These are phyloP conservation scores for Amoeboaphelidium occidentale DNA, from an alignment of 371 early-diverging fungal genomes.

Conservation along the genomic window DNA sequence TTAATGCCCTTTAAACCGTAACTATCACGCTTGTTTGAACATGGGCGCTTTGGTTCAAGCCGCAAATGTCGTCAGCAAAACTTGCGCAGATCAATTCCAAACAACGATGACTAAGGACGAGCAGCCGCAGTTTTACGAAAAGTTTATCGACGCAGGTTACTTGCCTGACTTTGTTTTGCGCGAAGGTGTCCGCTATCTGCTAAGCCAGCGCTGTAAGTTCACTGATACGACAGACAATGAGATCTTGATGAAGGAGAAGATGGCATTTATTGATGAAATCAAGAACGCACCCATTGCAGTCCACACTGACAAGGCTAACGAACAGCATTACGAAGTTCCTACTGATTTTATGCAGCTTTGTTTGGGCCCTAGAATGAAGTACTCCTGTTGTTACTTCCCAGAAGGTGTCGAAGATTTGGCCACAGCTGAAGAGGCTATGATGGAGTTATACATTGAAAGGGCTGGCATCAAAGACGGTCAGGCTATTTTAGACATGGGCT, in stretches of 20 bases:
- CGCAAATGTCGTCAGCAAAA: too few species aligned
- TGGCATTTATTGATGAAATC: conserved; percentile 12
- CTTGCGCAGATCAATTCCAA: too few species aligned
- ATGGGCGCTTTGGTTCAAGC: too few species aligned
- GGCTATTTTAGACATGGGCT: conserved; percentile 27
- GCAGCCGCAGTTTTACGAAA: conserved; percentile 21
- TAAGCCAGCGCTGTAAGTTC: conserved; percentile 5
- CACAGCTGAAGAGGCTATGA: conserved; percentile 29
- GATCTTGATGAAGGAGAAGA: conserved; percentile 5
- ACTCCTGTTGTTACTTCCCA: conserved; percentile 26
- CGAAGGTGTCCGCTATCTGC: conserved; percentile 13
- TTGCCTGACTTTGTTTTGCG: conserved; percentile 21
- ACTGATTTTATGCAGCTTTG: conserved; percentile 14
- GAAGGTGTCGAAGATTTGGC: conserved; percentile 11
- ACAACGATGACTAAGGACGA: too few species aligned
- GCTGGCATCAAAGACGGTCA: conserved; percentile 23
- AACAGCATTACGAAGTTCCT: conserved; percentile 31
- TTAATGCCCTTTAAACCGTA: too few species aligned
- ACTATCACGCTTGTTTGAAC: too few species aligned
- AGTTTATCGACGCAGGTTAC: conserved; percentile 18
- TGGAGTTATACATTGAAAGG: conserved; percentile 22
- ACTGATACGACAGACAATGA: background rate
- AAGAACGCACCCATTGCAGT: conserved; percentile 16
- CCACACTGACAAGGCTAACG: conserved; percentile 28
- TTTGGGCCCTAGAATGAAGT: conserved; percentile 26